These are phyloP conservation scores for Fennellomyces sp. DNA, from an alignment of 371 early-diverging fungal genomes.

Conservation along the genomic window DNA sequence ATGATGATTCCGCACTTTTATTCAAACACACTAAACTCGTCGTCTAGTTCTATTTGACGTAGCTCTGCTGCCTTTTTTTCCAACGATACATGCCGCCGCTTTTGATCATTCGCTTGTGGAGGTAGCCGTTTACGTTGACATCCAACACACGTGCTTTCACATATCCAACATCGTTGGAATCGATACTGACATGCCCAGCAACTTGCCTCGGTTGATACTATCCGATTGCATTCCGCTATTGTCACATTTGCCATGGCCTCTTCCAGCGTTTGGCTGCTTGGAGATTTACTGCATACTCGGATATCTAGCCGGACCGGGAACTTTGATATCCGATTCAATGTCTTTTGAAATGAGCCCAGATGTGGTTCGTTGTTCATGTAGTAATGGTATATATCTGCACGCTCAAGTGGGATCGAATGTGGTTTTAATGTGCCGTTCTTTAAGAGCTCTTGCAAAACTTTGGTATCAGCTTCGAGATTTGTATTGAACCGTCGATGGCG, in stretches of 20 bases:
- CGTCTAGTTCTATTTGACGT: neutral
- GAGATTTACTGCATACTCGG: conserved; percentile 23
- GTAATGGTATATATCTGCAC: conserved; percentile 36
- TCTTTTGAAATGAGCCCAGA: conserved; percentile 31
- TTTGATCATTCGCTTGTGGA: conserved; percentile 39
- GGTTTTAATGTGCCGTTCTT: conserved; percentile 24
- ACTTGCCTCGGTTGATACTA: conserved; percentile 18
- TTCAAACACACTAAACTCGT: conserved; percentile 8
- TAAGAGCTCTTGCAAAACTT: conserved; percentile 39
- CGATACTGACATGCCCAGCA: conserved; percentile 37
- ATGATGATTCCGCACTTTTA: too few relatives aligned
- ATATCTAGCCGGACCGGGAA: conserved; percentile 36
- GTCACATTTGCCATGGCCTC: conserved; percentile 10
- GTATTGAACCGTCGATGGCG: conserved; percentile 37
- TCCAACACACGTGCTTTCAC: conserved; percentile 27
- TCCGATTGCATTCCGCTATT: conserved; percentile 18
- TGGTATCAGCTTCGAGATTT: conserved; percentile 39
- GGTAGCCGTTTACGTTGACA: conserved; percentile 35
- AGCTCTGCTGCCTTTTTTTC: too few relatives aligned
- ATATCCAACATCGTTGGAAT: conserved; percentile 33
- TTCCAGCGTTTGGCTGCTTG: conserved; percentile 5
- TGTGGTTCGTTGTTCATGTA: conserved; percentile 40
- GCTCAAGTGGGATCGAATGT: conserved; percentile 24
- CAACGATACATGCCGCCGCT: conserved; percentile 9
- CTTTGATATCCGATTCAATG: conserved; percentile 34